A percentile compares a stretch with the other conserved stretches of the same genome.
Evolutionary conservation across 75 land plant species (phyloP).

Genomic region (Pseudotsuga menziesii): DNA sequence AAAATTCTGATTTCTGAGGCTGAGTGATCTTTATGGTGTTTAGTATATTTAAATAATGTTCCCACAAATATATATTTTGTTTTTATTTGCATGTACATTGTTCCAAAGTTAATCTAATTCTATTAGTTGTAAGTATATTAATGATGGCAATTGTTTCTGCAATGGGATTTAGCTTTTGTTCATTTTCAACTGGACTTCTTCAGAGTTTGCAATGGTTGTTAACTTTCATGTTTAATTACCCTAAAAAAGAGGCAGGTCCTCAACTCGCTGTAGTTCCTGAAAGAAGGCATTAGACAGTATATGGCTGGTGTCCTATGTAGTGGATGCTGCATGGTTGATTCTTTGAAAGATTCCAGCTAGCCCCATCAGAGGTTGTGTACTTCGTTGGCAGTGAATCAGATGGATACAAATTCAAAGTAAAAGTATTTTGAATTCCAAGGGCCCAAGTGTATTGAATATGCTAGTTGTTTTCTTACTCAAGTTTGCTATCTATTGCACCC

Average conservation of each 20-base stretch:
- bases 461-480: not conserved
- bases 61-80: not conserved
- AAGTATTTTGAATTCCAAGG: not conserved
- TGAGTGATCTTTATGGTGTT: not conserved
- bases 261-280: slow-evolving; percentile 1
- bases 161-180: not conserved
- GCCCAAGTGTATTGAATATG: slow-evolving; percentile 1
- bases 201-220: not conserved
- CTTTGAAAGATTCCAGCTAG: not conserved
- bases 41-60: not conserved
- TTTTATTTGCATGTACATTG: not conserved
- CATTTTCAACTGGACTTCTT: not conserved
- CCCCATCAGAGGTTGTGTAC: slow-evolving; percentile 5
- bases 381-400: not conserved
- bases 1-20: not conserved
- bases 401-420: not conserved
- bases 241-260: slow-evolving; percentile 8
- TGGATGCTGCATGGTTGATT: slow-evolving; percentile 1
- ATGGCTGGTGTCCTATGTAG: not conserved
- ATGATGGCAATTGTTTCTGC: not conserved
- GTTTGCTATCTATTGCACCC: not conserved
- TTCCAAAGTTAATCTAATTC: too few species aligned
- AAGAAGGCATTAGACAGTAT: not conserved
- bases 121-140: too few species aligned
- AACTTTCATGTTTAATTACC: not conserved